Evolutionary conservation across 306 rosid genomes (phyloP).

Genomic region (Mucuna pruriens): DNA sequence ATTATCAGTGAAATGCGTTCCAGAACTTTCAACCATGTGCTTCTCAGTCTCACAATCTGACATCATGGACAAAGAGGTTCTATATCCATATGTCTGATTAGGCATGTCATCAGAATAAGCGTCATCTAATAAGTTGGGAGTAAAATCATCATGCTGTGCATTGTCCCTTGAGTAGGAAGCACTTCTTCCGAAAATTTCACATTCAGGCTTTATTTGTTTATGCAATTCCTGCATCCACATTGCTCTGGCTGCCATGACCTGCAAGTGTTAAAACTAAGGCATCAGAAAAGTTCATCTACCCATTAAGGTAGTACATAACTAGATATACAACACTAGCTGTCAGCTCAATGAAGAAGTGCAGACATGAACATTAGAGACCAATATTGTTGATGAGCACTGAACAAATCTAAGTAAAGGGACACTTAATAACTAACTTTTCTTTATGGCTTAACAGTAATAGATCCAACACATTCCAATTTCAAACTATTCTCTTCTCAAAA

Average conservation of each 20-base stretch:
- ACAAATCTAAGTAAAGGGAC: slow-evolving; percentile 4
- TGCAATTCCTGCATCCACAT: slow-evolving; percentile 98
- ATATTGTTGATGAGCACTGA: slow-evolving; percentile 18
- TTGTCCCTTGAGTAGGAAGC: slow-evolving; percentile 50
- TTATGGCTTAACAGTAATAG: slow-evolving; percentile 3
- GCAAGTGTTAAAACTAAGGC: slow-evolving; percentile 40
- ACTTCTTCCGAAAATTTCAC: slow-evolving; percentile 58
- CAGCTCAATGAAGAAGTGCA: slow-evolving; percentile 6
- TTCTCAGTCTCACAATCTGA: slow-evolving; percentile 60
- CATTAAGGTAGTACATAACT: too few species aligned
- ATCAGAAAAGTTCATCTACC: slow-evolving; percentile 23
- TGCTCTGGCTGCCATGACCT: slow-evolving; percentile 88
- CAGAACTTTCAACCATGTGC: slow-evolving; percentile 57
- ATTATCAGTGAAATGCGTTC: slow-evolving; percentile 59
- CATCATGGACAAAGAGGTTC: slow-evolving; percentile 44
- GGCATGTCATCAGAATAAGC: slow-evolving; percentile 54
- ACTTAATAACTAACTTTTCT: background rate
- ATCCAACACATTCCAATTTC: background rate
- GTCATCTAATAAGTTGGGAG: slow-evolving; percentile 46
- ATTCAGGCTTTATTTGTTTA: slow-evolving; percentile 60
- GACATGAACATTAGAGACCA: background rate
- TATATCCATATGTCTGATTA: slow-evolving; percentile 42
- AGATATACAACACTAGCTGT: slow-evolving; percentile 12
- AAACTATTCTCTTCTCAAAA: background rate
- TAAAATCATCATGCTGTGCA: slow-evolving; percentile 51